Evolutionary conservation across 768 basidiomycete genomes (phyloP), one percentile per base, ranked within the genome.

Genomic region (Hortiboletus flavorubellus): DNA sequence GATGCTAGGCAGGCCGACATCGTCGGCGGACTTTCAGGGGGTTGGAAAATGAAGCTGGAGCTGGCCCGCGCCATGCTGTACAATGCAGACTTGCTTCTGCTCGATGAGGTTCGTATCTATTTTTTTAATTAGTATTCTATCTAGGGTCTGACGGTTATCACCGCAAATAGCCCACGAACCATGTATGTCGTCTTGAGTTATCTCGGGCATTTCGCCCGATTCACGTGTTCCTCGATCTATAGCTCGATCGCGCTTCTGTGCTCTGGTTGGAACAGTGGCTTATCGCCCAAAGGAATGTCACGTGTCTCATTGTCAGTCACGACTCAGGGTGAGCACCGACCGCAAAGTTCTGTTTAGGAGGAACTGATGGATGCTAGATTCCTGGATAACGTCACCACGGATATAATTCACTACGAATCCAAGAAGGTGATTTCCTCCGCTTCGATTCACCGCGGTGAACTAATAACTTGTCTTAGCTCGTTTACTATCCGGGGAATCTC

Each of bases 21-120:
- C 49, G 94, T 98, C 56, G 93, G 89, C 46, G 87, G 91, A 40
- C 77, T 98, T 57, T 97, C 94, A 14, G 96, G 96, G 65, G 95
- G 96, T 41, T 98, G 95, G 95, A 98, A 98, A 78, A 98, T 98
- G 95, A 97, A 97, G 73, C 82, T 98, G 50, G 95, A 98, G 70
- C 81, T 98, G 39, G 93, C 93, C 8, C 79, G 95, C 61, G 96
- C 95, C 12, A 98, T 98, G 93, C 76, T 98, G 48, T 95, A 96
- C 76, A 93, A 95, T 64, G 95, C 91, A 11, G 89, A 91, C 72
- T 76, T 91, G 35, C 78, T 91, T 12, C 76, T 91, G 46, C 81
- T 91, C n/a, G 89, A 95, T 65, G 93, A 94, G 81, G 87, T 89
- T 58, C 58, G 64, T 65, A 54, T 59, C 18, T 45, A 14, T 51